Evolutionary conservation across 352 stramenopile genomes (phyloP).

Genomic region (Globisporangium nagaii): DNA sequence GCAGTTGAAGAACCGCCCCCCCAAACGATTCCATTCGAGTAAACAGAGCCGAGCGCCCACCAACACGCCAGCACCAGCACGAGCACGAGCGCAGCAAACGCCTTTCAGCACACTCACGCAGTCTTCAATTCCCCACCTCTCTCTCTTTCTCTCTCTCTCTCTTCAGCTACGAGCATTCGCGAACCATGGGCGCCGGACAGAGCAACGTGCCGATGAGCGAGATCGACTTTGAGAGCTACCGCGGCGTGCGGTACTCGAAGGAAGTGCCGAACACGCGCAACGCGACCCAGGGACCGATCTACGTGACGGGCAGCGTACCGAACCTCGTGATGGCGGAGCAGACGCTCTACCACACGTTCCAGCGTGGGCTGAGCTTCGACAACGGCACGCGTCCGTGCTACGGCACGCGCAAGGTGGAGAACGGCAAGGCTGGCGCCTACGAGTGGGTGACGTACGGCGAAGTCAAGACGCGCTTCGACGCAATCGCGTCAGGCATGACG

Average conservation of each 20-base stretch:
- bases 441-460: conserved; percentile 56
- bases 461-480: conserved; percentile 30
- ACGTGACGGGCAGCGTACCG: conserved; percentile 5
- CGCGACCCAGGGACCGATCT: conserved; percentile 15
- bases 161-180: neutral
- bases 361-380: neutral
- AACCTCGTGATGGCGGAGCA: conserved; percentile 5
- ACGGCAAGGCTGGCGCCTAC: conserved; percentile 36
- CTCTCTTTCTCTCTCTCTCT: neutral
- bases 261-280: conserved; percentile 19
- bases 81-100: no score
- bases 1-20: neutral
- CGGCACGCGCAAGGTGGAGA: conserved; percentile 38
- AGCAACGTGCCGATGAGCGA: conserved; percentile 41
- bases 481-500: conserved; percentile 34
- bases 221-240: conserved; percentile 42
- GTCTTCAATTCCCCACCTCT: neutral
- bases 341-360: conserved; percentile 19
- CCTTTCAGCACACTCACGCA: no score
- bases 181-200: conserved; percentile 35
- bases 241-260: conserved; percentile 18
- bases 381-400: conserved; percentile 25
- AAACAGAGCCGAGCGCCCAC: neutral
- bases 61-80: no score
- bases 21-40: neutral